These are phyloP conservation scores for Iris pallida DNA, from an alignment of 116 monocot genomes.

Conservation along the genomic window DNA sequence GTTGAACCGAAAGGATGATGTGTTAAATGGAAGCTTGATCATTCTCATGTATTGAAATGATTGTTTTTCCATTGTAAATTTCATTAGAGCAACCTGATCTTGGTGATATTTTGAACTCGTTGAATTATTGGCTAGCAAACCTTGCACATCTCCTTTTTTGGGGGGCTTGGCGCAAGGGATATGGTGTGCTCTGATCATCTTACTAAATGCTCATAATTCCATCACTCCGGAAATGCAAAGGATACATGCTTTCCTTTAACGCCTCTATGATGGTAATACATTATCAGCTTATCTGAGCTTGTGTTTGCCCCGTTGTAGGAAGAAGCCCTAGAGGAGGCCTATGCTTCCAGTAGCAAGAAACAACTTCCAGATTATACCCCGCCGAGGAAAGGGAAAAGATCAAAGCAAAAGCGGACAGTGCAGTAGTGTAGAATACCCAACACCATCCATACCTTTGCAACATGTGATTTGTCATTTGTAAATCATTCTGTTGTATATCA, in stretches of 20 bases:
- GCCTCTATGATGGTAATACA: background rate
- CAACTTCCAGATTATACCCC: constrained; percentile 48
- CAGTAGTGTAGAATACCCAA: constrained; percentile 15
- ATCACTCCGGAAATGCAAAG: background rate
- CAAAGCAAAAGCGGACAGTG: constrained; percentile 72
- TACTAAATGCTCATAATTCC: background rate
- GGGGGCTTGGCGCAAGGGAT: too few relatives aligned
- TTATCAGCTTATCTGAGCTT: background rate
- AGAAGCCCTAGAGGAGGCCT: constrained; percentile 41
- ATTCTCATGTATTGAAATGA: too few relatives aligned
- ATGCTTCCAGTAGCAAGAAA: constrained; percentile 46
- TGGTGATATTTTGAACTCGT: too few relatives aligned
- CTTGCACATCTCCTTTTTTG: too few relatives aligned
- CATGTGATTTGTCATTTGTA: too few relatives aligned
- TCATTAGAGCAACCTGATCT: too few relatives aligned
- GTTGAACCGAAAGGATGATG: too few relatives aligned
- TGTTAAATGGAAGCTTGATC: too few relatives aligned
- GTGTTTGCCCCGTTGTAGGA: constrained; percentile 21
- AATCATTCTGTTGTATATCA: too few relatives aligned
- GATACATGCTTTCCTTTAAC: background rate
- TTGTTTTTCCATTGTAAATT: too few relatives aligned
- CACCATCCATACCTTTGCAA: background rate
- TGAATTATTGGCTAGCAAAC: too few relatives aligned
- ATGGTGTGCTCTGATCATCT: too few relatives aligned
- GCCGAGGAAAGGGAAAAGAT: constrained; percentile 73